These are phyloP conservation scores for Colletotrichum navitas DNA, from an alignment of 2,329 filamentous ascomycete genomes.

Conservation along the genomic window DNA sequence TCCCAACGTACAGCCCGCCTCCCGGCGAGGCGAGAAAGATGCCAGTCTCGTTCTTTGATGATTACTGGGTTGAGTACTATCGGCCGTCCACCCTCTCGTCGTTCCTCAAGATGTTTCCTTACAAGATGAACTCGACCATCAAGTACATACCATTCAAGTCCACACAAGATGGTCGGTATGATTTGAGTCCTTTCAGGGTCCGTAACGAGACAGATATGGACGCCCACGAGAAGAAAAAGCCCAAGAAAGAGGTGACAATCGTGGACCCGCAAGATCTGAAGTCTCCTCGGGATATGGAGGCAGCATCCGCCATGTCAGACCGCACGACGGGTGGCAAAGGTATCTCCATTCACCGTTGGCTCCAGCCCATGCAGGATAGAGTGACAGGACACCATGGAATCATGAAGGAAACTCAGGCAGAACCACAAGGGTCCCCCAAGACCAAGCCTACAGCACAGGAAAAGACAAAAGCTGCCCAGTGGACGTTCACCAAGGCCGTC, in stretches of 20 bases:
- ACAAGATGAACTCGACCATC: constrained; percentile 90
- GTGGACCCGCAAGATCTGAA: constrained; percentile 67
- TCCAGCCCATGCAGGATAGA: constrained; percentile 59
- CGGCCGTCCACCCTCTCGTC: constrained; percentile 88
- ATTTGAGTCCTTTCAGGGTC: constrained; percentile 89
- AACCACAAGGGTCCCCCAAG: constrained; percentile 50
- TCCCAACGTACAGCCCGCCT: constrained; percentile 68
- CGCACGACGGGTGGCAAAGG: constrained; percentile 47
- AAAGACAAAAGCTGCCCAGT: constrained; percentile 86
- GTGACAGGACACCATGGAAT: constrained; percentile 59
- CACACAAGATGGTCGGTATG: constrained; percentile 79
- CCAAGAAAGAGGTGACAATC: constrained; percentile 78
- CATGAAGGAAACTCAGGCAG: constrained; percentile 63
- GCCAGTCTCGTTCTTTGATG: constrained; percentile 77
- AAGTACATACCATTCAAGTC: constrained; percentile 84
- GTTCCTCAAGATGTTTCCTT: constrained; percentile 91
- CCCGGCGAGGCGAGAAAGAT: constrained; percentile 55
- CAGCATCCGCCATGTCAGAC: constrained; percentile 29
- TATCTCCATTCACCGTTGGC: constrained; percentile 72
- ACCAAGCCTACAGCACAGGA: constrained; percentile 73
- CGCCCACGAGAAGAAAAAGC: constrained; percentile 70
- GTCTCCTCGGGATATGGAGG: constrained; percentile 48
- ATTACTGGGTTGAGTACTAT: constrained; percentile 99
- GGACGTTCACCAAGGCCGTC: constrained; percentile 89
- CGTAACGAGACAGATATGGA: constrained; percentile 74